Base-by-base conservation (phyloP, 2,329 filamentous ascomycete genomes). In the Trichothecium sympodiale region DNA sequence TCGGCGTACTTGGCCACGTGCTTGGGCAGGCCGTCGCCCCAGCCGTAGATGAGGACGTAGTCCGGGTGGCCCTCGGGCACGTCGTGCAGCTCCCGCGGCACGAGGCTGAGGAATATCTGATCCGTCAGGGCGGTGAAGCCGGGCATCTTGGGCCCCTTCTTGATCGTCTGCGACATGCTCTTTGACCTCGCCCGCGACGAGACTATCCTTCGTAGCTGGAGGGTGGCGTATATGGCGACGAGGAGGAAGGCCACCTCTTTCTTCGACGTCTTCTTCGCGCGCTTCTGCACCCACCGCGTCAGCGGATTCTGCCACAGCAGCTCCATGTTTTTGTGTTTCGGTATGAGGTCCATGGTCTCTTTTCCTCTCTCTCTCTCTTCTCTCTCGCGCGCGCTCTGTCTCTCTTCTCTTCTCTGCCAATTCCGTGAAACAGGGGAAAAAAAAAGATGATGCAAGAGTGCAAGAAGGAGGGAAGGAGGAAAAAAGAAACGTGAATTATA, bases 1-100 rank as follows among this genome's bases (percentile, higher is more conserved):
- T 65, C 60, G 12, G 64, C 57, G 45, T 75, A 77, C 48, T 77
- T 77, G 38, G 58, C 54, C 18, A 75, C 60, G 47, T 77, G 64
- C 41, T 67, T 70, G 3, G 71, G 64, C 10, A 56, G 53, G 16
- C 65, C 69, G 41, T 77, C 72, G 35, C 72, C 70, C 73, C 71
- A 77, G 45, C 69, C 64, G 49, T 65, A 76, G 40, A 77, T 58
- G 31, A 75, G 46, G 30, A 75, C 55, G 5, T 61, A 64, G 14
- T 61, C 57, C 3, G 67, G 67, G 33, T 64, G 53, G 17, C 45
- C 5, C 40, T 26, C 5, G 46, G 38, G 5, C 43, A 35, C 4
- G 44, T 27, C 6, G 45, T 43, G 15, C 28, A 23, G 14, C 15
- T n/a, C 14, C 7, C 10, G 49, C 41, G 4, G 44, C 33, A 12